Percentiles rank a stretch among this genome's conserved stretches.
These are phyloP conservation scores for Acanthamoeba divionensis DNA, from an alignment of 208 protist genomes.

Conservation along the genomic window DNA sequence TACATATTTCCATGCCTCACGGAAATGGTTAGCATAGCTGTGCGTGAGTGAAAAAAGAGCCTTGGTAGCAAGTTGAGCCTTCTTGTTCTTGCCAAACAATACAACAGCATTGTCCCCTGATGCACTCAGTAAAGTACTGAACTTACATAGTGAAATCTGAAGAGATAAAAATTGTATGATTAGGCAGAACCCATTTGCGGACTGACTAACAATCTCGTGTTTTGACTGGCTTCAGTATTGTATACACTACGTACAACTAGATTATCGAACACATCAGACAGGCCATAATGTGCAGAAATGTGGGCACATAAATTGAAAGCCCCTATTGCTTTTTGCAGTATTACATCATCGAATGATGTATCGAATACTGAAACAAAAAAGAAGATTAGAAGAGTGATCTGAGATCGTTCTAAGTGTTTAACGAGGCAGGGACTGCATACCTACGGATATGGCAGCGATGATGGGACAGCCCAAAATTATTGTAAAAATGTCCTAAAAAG, in stretches of 20 bases:
- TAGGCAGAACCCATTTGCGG: not conserved
- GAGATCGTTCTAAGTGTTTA: too few relatives aligned
- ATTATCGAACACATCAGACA: slow-evolving; percentile 78
- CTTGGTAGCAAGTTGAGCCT: slow-evolving; percentile 68
- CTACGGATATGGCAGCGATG: slow-evolving; percentile 70
- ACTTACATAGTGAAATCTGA: slow-evolving; percentile 73
- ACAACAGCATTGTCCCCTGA: slow-evolving; percentile 41
- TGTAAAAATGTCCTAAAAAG: not conserved
- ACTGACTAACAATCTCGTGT: not conserved
- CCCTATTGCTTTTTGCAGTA: slow-evolving; percentile 63
- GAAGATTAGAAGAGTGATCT: not conserved
- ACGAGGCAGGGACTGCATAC: not conserved
- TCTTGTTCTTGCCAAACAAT: slow-evolving; percentile 69
- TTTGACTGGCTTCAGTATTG: not conserved
- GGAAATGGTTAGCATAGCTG: slow-evolving; percentile 68
- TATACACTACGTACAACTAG: slow-evolving; percentile 63
- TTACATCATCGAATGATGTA: slow-evolving; percentile 62
- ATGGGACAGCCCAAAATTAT: slow-evolving; percentile 60
- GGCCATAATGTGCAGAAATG: slow-evolving; percentile 70
- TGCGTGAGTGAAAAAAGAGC: slow-evolving; percentile 69
- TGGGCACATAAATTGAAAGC: slow-evolving; percentile 74
- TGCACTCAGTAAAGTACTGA: slow-evolving; percentile 51
- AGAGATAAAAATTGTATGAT: not conserved
- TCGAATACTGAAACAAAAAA: slow-evolving; percentile 71
- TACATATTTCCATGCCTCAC: slow-evolving; percentile 71